These are phyloP conservation scores for Neospermospora avenae DNA, from an alignment of 2,329 filamentous ascomycete species.

Conservation along the genomic window DNA sequence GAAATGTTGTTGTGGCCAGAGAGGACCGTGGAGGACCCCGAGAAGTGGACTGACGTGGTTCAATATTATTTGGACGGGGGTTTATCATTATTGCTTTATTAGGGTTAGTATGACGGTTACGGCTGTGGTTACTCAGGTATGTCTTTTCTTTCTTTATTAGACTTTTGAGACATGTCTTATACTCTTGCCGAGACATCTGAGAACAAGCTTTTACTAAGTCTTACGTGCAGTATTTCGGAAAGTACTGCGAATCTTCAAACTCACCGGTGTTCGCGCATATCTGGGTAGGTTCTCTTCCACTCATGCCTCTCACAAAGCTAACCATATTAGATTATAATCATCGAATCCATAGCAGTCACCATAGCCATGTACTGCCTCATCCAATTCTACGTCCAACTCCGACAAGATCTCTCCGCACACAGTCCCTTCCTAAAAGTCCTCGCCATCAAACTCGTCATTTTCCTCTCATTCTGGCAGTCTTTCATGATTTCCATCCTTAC, in stretches of 20 bases:
- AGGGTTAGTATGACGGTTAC: constrained; percentile 76
- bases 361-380: constrained; percentile 88
- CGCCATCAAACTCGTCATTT: constrained; percentile 88
- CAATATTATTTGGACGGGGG: constrained; percentile 77
- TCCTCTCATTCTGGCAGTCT: constrained; percentile 85
- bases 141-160: too few species aligned
- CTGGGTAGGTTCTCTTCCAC: constrained; percentile 58
- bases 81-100: constrained; percentile 85
- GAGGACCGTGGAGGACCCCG: constrained; percentile 70
- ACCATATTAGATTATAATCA: constrained; percentile 52
- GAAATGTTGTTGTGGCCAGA: constrained; percentile 65
- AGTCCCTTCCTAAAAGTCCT: constrained; percentile 75
- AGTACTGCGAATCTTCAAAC: constrained; percentile 77
- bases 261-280: constrained; percentile 78
- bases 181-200: too few species aligned
- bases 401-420: constrained; percentile 63
- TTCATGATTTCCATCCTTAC: constrained; percentile 60
- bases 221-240: constrained; percentile 51
- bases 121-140: constrained; percentile 59
- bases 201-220: too few species aligned
- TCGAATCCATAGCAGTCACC: constrained; percentile 70
- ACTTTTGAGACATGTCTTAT: too few species aligned
- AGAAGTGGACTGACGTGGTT: constrained; percentile 85
- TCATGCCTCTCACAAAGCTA: constrained; percentile 8
- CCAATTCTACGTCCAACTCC: constrained; percentile 81